These are phyloP conservation scores for Aplosporella prunicola DNA, from an alignment of 2,329 filamentous ascomycete species.

Conservation along the genomic window DNA sequence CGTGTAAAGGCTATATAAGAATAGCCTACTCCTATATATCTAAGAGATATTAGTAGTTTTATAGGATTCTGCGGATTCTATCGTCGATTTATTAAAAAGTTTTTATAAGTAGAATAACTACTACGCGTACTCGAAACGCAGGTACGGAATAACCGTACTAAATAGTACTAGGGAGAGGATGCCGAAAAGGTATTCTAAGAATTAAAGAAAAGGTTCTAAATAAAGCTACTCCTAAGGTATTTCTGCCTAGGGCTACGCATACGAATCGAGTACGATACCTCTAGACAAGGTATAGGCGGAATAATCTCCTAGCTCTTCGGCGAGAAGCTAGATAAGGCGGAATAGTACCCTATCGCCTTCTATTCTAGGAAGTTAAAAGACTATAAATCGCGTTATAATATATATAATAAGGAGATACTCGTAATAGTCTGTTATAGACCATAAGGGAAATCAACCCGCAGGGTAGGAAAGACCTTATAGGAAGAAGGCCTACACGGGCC, in stretches of 20 bases:
- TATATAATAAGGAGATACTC: constrained; percentile 23
- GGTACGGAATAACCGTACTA: not conserved
- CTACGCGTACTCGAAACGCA: too few species aligned
- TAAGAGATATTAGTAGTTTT: constrained; percentile 14
- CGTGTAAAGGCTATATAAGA: not conserved
- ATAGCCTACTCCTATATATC: not conserved
- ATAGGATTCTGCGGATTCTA: constrained; percentile 20
- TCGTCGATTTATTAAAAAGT: constrained; percentile 18
- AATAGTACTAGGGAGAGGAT: not conserved
- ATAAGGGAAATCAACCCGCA: too few species aligned
- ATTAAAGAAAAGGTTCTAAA: not conserved
- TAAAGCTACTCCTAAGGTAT: not conserved
- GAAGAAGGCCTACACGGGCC: too few species aligned
- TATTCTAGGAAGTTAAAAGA: constrained; percentile 17
- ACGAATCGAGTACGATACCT: not conserved
- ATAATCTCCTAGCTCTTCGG: not conserved
- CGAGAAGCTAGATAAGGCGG: too few species aligned
- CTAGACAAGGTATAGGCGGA: not conserved
- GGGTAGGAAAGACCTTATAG: too few species aligned
- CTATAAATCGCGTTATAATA: constrained; percentile 19
- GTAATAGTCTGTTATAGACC: too few species aligned
- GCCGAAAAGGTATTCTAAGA: not conserved
- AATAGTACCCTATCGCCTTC: constrained; percentile 9
- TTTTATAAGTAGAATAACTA: constrained; percentile 10
- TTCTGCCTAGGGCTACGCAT: not conserved